Evolutionary conservation across 1,139 yeast genomes (phyloP), one percentile per base, ranked within the genome.

Genomic region (Candida sp.): DNA sequence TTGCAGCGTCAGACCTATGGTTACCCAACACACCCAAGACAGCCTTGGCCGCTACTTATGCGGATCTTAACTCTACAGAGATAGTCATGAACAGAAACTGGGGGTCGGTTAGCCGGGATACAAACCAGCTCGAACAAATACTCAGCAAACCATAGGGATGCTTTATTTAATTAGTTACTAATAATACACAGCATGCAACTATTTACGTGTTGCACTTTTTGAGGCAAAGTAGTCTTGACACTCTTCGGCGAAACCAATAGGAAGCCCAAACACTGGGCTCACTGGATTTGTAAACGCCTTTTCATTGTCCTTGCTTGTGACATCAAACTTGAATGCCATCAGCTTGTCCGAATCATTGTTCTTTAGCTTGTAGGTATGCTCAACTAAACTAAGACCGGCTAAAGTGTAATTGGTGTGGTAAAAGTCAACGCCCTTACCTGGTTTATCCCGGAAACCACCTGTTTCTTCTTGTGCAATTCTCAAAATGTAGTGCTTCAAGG

Each of bases 361-460:
- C 9, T 57, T 59, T 43, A 71, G 65, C 2, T 50, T 42, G 61
- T 78, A 84, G n/a, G 63, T 54, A 59, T 85, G 77, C 58, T 90
- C 94, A 5, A 88, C 78, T 39, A 84, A 75, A 42, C 96, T 83
- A 37, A 94, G 71, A 0, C 99, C 99, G 49, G 88, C 73, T 3
- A 93, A 70, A 0, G 87, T 84, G 64, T 94, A 96, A 65, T 93
- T 92, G 2, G 98, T 87, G 64, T 94, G 99, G 66, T 94, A 96
- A 49, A 87, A 88, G 65, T 94, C 99, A 0, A 96, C 85, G 8
- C 70, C 63, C 56, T 82, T 84, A 1, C 91, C 92, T 0, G 99
- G 99, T 65, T 94, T 96, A 65, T 94, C 99, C 46, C 86, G 72
- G 32, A 94, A 73, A 0, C 99, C 98, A 2, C 97, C 97, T 3